Evolutionary conservation across 768 basidiomycete species (phyloP).

Genomic region (Calvatia gigantea): DNA sequence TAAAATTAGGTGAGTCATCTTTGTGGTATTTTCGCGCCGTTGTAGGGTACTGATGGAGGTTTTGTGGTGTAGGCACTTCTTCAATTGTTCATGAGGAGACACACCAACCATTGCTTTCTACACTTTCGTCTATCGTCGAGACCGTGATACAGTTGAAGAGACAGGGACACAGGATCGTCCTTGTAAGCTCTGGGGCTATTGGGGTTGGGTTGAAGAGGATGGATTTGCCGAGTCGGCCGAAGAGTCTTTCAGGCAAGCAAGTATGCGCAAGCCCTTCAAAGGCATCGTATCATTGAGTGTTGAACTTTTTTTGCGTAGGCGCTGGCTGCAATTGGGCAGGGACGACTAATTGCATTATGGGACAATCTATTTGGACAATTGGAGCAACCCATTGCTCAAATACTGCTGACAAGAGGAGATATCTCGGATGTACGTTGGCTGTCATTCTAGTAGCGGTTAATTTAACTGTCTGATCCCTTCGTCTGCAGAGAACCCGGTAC

Average conservation of each 20-base stretch:
- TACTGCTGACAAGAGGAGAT: constrained; percentile 90
- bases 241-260: constrained; percentile 88
- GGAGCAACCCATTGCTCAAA: constrained; percentile 93
- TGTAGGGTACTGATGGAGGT: constrained; percentile 7
- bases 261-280: constrained; percentile 35
- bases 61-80: constrained; percentile 66
- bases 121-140: constrained; percentile 89
- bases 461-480: constrained; percentile 12
- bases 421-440: constrained; percentile 83
- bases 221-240: constrained; percentile 76
- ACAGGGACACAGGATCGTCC: constrained; percentile 89
- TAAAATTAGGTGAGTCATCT: constrained; percentile 67
- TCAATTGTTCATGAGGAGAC: constrained; percentile 96
- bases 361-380: constrained; percentile 94
- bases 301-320: constrained; percentile 48
- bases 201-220: constrained; percentile 93
- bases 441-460: background rate
- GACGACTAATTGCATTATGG: constrained; percentile 93
- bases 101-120: constrained; percentile 87
- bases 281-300: background rate
- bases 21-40: background rate
- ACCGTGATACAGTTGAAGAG: constrained; percentile 75
- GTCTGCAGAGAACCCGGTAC: constrained; percentile 81
- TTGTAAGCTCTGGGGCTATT: constrained; percentile 97
- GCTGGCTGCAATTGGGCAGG: constrained; percentile 95